Evolutionary conservation across 73 alveolate species (phyloP).

Genomic region (Durusdinium trenchii): DNA sequence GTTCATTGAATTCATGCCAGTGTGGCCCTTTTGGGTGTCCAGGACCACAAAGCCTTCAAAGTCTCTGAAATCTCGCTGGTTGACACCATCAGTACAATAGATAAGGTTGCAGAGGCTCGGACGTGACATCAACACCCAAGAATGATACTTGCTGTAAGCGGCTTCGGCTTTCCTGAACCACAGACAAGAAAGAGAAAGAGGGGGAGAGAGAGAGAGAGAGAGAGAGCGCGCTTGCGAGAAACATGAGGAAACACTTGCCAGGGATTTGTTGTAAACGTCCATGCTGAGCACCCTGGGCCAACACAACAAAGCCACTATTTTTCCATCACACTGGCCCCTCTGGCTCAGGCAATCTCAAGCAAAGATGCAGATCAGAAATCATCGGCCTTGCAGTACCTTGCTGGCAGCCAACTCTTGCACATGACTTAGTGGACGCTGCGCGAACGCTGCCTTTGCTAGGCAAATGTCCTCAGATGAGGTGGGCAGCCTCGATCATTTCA

Average conservation of each 20-base stretch:
- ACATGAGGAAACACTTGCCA: too few species aligned
- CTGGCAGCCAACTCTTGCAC: not conserved
- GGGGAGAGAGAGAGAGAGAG: too few species aligned
- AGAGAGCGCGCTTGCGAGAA: too few species aligned
- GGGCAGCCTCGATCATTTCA: too few species aligned
- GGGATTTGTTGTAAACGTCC: too few species aligned
- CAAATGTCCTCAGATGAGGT: constrained; percentile 67
- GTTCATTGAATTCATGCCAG: too few species aligned
- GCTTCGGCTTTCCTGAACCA: too few species aligned
- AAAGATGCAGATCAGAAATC: constrained; percentile 36
- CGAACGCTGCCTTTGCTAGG: not conserved
- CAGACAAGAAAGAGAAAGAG: too few species aligned
- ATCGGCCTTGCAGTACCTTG: constrained; percentile 37
- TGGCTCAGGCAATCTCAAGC: constrained; percentile 46
- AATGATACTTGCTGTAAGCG: too few species aligned
- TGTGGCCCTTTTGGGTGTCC: not conserved
- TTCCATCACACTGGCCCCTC: not conserved
- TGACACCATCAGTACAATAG: constrained; percentile 88
- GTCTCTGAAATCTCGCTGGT: constrained; percentile 33
- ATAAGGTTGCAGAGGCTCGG: constrained; percentile 93
- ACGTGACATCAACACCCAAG: too few species aligned
- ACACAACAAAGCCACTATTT: not conserved
- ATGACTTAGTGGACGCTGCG: not conserved
- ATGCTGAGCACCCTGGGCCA: too few species aligned
- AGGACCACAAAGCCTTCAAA: constrained; percentile 64